Evolutionary conservation across 2,329 filamentous ascomycete species (phyloP), one percentile per base, ranked within the genome.

Genomic region (Coniochaeta prunicola): DNA sequence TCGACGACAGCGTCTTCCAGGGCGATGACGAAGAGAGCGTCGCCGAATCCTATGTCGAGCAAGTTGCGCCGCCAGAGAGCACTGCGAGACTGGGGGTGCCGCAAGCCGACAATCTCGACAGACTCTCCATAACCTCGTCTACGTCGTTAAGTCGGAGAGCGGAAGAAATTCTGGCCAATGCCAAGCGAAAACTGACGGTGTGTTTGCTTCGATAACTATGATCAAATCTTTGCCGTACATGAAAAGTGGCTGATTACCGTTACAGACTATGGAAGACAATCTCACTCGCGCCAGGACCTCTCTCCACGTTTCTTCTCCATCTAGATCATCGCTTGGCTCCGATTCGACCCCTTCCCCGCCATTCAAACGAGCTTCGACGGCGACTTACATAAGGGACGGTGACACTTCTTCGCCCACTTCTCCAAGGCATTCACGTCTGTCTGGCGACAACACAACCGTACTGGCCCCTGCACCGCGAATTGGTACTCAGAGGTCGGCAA

Each of bases 261-360:
- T 30, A 24, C 70, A 96, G 91, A 89, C 90, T 33, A 96, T 97
- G 92, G 93, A 97, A 74, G 91, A 89, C 38, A 97, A 97, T 66
- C 78, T 97, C 21, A 87, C 82, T 59, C 87, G 91, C 61, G 92
- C 86, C 42, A 88, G 89, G 7, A 91, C 83, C 67, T 90, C 83
- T 2, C 72, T 78, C 8, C 86, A 91, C 59, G 76, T 84, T 21
- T 80, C 77, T 26, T 75, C 80, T 15, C 87, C 88, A 17, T 85
- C 86, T 64, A 88, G 86, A 61, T 90, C 87, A 40, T 76, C 80
- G 0, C 85, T 91, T 54, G 65, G 66, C 3, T 83, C 80, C 2
- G 77, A 79, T 59, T 83, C 81, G 19, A 82, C 80, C 1, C 79
- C 82, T 15, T 82, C 77, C 58, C 83, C 81, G 4, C 74, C 76